Base-by-base conservation (phyloP, 495 filamentous ascomycete genomes). In the Annulohypoxylon bovei region DNA sequence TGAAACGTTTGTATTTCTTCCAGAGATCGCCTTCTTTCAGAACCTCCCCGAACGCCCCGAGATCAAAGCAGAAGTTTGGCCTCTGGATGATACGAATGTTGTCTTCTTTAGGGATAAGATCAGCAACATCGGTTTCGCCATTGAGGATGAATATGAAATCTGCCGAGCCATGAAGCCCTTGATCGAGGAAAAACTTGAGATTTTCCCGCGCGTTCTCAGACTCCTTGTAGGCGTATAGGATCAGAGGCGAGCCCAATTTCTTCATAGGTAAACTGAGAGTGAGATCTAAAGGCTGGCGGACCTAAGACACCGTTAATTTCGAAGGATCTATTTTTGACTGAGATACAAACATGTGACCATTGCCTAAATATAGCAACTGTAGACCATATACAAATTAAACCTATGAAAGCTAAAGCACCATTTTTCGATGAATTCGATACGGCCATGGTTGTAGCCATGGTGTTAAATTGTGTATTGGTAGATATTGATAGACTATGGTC, bases 121-220 rank as follows among this genome's bases (percentile, higher is more conserved):
- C 46, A 5, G 58, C 56, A 4, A 66, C 69, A 23, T 72, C 60
- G 3, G 63, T 73, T 22, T 76, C 67, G 55, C 77, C 76, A 50
- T 77, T 78, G 52, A 79, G 50, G 33, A 78, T 73, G 57, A 80
- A 80, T 4, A 79, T 54, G 40, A 78, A 80, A 60, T 80, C 78
- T 14, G 78, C 76, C 1, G 47, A 68, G 14, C 18, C 70, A 44
- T 80, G 76, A 0, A 80, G 64, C 4, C 67, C 76, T 44, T 74
- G 62, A 16, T 56, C 16, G 39, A 76, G 49, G 65, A 79, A 78
- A 57, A 74, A 79, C 39, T 70, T 42, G 54, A 79, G 53, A 49
- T 79, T 80, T 14, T 47, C 49, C 0, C 73, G 73, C 20, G 75
- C 62, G 2, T 30, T 37, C 8, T 59, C 44, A 9, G 68, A 65